Conservation (phyloP, 2,329 filamentous ascomycete genomes). For the Pseudocercospora fuligena region DNA sequence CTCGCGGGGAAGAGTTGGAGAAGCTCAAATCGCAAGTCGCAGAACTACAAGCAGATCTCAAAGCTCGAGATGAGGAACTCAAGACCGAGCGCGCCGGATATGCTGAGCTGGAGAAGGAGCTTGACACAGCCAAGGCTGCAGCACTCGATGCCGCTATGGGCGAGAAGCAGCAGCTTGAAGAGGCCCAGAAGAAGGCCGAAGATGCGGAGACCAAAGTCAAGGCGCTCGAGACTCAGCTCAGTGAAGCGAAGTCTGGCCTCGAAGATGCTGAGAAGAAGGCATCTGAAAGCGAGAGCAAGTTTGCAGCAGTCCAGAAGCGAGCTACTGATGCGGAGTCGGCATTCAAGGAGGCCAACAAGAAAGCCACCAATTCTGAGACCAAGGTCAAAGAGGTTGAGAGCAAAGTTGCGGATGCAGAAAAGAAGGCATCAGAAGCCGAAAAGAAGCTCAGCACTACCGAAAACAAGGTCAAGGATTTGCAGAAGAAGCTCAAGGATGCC, state of each 20-base stretch:
- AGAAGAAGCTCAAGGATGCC: slow-evolving; percentile 23
- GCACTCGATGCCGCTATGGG: not conserved
- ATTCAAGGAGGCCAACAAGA: slow-evolving; percentile 12
- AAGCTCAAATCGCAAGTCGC: slow-evolving; percentile 30
- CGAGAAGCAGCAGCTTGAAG: slow-evolving; percentile 18
- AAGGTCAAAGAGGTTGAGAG: slow-evolving; percentile 14
- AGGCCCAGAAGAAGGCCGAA: slow-evolving; percentile 20
- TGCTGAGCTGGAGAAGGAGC: slow-evolving; percentile 36
- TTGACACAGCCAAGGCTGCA: slow-evolving; percentile 12
- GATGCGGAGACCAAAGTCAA: slow-evolving; percentile 22
- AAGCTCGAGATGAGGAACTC: slow-evolving; percentile 38
- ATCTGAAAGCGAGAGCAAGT: slow-evolving; percentile 11
- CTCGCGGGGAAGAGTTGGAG: slow-evolving; percentile 46
- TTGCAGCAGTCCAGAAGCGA: not conserved
- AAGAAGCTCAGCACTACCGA: slow-evolving; percentile 20
- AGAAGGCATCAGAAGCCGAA: slow-evolving; percentile 13
- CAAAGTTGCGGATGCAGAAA: slow-evolving; percentile 19
- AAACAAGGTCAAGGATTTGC: slow-evolving; percentile 17
- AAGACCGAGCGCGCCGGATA: slow-evolving; percentile 38
- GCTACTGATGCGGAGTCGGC: slow-evolving; percentile 1
- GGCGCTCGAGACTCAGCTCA: slow-evolving; percentile 10
- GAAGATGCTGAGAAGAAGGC: not conserved
- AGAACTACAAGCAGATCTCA: slow-evolving; percentile 38
- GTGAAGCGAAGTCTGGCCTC: not conserved
- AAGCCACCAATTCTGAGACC: slow-evolving; percentile 12